Base-by-base conservation (phyloP, 345 rosid species). In the Acer yangbiense region DNA sequence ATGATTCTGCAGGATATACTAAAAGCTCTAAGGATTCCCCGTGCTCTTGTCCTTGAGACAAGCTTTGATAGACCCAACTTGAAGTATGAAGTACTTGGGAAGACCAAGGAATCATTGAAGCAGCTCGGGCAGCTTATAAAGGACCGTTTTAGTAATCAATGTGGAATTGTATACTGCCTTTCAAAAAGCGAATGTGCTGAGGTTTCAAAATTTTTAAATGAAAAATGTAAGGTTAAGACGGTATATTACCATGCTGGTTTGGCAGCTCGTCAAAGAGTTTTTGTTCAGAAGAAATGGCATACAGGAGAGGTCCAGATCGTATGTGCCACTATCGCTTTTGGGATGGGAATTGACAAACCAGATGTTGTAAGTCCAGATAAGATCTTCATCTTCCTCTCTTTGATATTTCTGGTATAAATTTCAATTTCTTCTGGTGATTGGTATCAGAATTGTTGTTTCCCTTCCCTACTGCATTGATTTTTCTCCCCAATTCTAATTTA, bases 301-400 rank as follows among this genome's bases (percentile, higher is more conserved):
- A 75, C 82, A 18, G 97, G 97, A 70, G 94, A 91, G 75, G 95
- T 86, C 84, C 94, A 88, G 29, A 87, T 94, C 71, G 93, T 93
- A 25, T 92, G 98, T 76, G 99, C 98, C 63, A 88, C 92, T 55
- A 95, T 95, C 50, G 98, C 98, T 68, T 95, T 95, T 75, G 99
- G 98, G 77, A 95, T 95, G 99, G 98, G 99, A 79, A 93, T 95
- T 71, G 98, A 93, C 90, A 92, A 93, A 88, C 88, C 97, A 64
- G 90, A 95, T 82, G 99, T 95, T 46, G 98, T 95, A 85, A 91
- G 90, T 86, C 73, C 76, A 74, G n/a, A 55, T 76, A 76, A 73
- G 55, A 29, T 78, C 58, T 78, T 16, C 65, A 71, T 58, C 46
- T 69, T 46, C 23, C 68, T 12, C 50, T 41, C 44, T 60, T 73